These are phyloP conservation scores for Excoecaria agallocha DNA, from an alignment of 345 rosid genomes.

Conservation along the genomic window DNA sequence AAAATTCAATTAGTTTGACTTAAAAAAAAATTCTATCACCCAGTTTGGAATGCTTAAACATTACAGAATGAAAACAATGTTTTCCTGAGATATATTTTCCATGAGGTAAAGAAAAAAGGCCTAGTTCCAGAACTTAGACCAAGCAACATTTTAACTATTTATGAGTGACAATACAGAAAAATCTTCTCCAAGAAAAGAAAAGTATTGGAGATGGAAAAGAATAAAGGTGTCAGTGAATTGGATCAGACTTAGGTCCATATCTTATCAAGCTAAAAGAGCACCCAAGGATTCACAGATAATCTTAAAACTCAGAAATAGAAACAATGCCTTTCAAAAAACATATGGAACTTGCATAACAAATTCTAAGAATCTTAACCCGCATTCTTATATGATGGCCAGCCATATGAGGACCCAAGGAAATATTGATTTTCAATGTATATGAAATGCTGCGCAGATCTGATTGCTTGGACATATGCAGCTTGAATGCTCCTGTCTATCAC, in stretches of 20 bases:
- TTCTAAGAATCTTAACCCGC: constrained; percentile 56
- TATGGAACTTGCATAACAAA: not conserved
- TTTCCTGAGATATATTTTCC: not conserved
- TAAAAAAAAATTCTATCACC: not conserved
- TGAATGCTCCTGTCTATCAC: constrained; percentile 94
- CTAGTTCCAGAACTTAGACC: not conserved
- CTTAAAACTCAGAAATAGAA: not conserved
- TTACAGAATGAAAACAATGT: not conserved
- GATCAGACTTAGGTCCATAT: not conserved
- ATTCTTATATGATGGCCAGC: constrained; percentile 75
- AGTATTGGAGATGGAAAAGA: not conserved
- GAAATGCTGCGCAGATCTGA: constrained; percentile 94
- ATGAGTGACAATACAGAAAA: not conserved
- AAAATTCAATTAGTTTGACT: not conserved
- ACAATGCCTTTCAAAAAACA: not conserved
- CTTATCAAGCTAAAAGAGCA: not conserved
- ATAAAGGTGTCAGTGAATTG: not conserved
- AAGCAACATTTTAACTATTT: not conserved
- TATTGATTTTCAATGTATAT: constrained; percentile 98
- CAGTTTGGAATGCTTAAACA: not conserved
- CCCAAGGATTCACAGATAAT: not conserved
- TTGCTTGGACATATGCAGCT: constrained; percentile 89
- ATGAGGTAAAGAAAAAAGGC: not conserved
- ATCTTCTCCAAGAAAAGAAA: not conserved
- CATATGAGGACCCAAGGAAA: constrained; percentile 96